A percentile compares a stretch with the other conserved stretches of the same genome.
phyloP scores from a whole-genome alignment of 148 eudicot species.

The Linanthus parryae region DNA sequence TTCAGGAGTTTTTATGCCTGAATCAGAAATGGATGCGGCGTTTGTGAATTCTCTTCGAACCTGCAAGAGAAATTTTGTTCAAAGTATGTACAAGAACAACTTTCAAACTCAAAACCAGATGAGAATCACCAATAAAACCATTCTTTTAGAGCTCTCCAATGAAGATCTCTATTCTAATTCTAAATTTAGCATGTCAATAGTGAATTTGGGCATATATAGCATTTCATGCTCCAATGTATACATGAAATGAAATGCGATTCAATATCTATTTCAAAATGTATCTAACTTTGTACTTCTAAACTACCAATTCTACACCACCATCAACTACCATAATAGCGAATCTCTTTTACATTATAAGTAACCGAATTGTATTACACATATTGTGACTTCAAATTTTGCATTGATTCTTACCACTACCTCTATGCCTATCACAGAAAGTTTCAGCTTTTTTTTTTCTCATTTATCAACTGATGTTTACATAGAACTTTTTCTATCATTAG shows the following conservation, averaged over 20 bases:
- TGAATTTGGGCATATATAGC: background rate
- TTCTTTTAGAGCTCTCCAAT: background rate
- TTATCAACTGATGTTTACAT: too few relatives aligned
- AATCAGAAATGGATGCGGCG: slow-evolving; percentile 8
- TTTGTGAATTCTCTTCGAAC: slow-evolving; percentile 59
- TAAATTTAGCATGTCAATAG: background rate
- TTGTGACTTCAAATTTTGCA: too few relatives aligned
- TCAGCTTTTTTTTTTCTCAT: too few relatives aligned
- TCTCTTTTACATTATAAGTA: too few relatives aligned
- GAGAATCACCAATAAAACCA: background rate
- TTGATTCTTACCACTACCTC: too few relatives aligned
- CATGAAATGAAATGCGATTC: too few relatives aligned
- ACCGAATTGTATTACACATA: too few relatives aligned
- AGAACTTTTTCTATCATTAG: too few relatives aligned
- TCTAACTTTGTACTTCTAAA: background rate
- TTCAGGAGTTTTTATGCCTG: slow-evolving; percentile 21
- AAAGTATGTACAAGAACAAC: background rate
- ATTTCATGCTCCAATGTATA: background rate
- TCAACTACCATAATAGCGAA: too few relatives aligned
- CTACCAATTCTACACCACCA: background rate
- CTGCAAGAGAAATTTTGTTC: slow-evolving; percentile 24
- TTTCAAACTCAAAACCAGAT: background rate
- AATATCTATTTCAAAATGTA: background rate
- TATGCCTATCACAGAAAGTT: too few relatives aligned
- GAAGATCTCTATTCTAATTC: background rate